Conservation (phyloP, 225 moss, liverwort and hornwort genomes). For the Antitrichia curtipendula region DNA sequence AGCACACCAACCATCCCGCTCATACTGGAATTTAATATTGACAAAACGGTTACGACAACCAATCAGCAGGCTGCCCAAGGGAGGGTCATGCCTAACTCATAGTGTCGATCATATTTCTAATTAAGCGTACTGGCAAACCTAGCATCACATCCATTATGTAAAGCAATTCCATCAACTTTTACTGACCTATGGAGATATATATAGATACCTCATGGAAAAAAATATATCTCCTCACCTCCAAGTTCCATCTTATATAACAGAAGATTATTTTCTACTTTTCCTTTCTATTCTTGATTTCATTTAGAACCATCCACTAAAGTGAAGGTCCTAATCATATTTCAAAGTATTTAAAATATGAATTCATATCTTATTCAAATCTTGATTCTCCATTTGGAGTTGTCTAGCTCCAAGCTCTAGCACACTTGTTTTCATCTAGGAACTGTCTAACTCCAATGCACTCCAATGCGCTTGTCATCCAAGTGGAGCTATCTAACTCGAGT, state of each 20-base stretch:
- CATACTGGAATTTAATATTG: not conserved
- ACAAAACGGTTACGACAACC: not conserved
- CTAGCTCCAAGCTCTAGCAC: not conserved
- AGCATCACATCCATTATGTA: not conserved
- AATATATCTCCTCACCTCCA: not conserved
- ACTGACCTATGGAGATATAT: not conserved
- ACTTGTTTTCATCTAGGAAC: not conserved
- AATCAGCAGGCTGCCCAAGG: not conserved
- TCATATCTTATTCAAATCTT: not conserved
- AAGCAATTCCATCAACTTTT: not conserved
- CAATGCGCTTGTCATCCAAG: too few species aligned
- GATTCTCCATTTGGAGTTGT: not conserved
- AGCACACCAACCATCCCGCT: not conserved
- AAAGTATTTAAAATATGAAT: not conserved
- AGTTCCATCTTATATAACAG: not conserved
- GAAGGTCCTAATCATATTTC: not conserved
- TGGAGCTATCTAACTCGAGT: not conserved
- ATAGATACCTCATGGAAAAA: not conserved
- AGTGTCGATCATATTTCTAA: not conserved
- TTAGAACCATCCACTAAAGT: not conserved
- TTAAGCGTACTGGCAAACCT: not conserved
- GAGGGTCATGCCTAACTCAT: not conserved
- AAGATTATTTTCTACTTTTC: not conserved
- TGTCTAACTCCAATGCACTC: too few species aligned
- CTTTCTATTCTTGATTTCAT: not conserved